Evolutionary conservation across 768 basidiomycete genomes (phyloP), one percentile per base, ranked within the genome.

Genomic region (Sarcodon aspratus): DNA sequence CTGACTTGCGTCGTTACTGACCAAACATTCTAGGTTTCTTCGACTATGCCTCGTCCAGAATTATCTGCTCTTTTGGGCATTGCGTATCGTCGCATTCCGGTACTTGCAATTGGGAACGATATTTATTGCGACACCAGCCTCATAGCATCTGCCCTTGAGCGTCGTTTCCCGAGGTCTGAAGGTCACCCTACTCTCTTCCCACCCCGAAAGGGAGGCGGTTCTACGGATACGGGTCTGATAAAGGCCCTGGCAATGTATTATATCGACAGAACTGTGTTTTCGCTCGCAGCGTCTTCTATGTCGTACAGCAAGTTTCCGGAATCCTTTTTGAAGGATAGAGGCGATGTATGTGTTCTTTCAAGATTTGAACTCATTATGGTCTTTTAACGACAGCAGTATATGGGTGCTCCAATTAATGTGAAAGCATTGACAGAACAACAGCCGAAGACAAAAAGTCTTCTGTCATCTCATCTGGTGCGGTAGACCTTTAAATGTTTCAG

Each of bases 21-120:
- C 33, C 43, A 31, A 17, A 33, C n/a, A 12, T 42, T 46, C 33
- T 37, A 81, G 78, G 74, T 80, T 12, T 64, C 74, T 1, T 57
- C 58, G 46, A 60, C 66, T n/a, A 66, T 76, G 7, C 78, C 79
- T 34, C 76, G 79, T 11, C 74, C 78, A 6, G 79, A 76, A 57
- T 69, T 81, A 45, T 69, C 75, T 45, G 70, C 73, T 17, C 57
- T 71, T 1, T 66, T 68, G 17, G 79, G 78, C 3, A 61, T 81
- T 9, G 63, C 63, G 21, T 80, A 81, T 59, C 75, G 80, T 9
- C 71, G 75, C 11, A 76, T 82, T 21, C 78, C 79, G 9, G 65
- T 81, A 18, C 67, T 79, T 7, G 75, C 78, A 8, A 75, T 81
- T 40, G 79, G 78, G 11, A 75, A 73, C 54, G 78, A 80, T 55